Evolutionary conservation across 2,329 filamentous ascomycete species (phyloP).

Genomic region (Colletotrichum spaethianum): DNA sequence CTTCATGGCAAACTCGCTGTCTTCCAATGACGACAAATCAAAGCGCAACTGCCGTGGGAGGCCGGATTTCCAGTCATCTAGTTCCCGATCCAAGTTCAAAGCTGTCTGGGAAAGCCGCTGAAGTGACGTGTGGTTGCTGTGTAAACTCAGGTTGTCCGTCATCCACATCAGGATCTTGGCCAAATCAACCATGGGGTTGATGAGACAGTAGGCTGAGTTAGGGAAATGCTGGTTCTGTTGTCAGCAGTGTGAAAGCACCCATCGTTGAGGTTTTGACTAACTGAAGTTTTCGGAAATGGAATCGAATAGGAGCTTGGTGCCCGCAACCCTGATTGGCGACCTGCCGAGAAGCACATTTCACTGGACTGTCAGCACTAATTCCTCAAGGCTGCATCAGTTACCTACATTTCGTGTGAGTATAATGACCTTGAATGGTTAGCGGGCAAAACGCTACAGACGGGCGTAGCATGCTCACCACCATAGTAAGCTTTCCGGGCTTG

Average conservation of each 20-base stretch:
- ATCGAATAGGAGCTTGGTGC: constrained; percentile 31
- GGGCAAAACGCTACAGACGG: no score
- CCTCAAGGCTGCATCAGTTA: neutral
- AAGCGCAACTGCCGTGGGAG: constrained; percentile 24
- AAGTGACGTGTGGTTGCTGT: constrained; percentile 33
- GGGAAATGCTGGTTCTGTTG: constrained; percentile 8
- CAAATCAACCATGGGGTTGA: constrained; percentile 38
- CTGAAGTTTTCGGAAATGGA: constrained; percentile 33
- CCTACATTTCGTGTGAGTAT: constrained; percentile 43
- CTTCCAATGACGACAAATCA: constrained; percentile 31
- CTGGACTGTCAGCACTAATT: constrained; percentile 8
- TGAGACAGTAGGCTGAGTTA: constrained; percentile 31
- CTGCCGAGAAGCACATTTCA: constrained; percentile 39
- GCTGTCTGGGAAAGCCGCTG: constrained; percentile 35
- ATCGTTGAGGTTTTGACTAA: neutral
- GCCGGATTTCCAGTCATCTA: constrained; percentile 34
- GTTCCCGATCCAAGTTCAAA: constrained; percentile 22
- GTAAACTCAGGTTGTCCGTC: constrained; percentile 35
- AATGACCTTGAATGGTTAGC: constrained; percentile 35
- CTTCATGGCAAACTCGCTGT: constrained; percentile 39
- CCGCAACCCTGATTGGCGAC: constrained; percentile 29
- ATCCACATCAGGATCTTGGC: constrained; percentile 41
- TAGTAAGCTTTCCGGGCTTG: constrained; percentile 38
- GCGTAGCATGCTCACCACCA: constrained; percentile 36
- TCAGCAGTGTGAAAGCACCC: neutral